A percentile compares a stretch with the other conserved stretches of the same genome.
Evolutionary conservation across 2,329 filamentous ascomycete genomes (phyloP).

Genomic region (Stachybotrys elegans): DNA sequence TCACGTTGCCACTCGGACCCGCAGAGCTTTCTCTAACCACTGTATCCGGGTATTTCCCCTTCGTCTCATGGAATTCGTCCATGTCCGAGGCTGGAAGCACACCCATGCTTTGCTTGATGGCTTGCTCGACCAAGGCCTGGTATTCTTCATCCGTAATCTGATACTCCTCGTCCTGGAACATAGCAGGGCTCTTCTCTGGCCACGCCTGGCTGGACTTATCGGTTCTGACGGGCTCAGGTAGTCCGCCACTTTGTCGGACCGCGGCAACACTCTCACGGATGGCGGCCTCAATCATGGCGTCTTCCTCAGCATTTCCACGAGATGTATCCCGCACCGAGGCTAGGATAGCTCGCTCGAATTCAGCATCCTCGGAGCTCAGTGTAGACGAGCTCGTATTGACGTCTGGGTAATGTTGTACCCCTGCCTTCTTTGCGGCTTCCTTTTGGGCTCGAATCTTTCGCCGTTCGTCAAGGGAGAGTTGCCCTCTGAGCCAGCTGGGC

Average conservation of each 20-base stretch:
- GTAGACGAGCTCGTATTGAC: conserved; percentile 10
- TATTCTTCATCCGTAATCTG: conserved; percentile 54
- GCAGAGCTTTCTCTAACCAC: background rate
- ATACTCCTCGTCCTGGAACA: conserved; percentile 35
- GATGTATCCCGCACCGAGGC: conserved; percentile 67
- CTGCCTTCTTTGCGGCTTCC: conserved; percentile 32
- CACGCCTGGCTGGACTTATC: conserved; percentile 9
- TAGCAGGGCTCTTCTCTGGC: conserved; percentile 20
- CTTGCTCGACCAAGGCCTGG: conserved; percentile 50
- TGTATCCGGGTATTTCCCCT: background rate
- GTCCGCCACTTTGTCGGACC: conserved; percentile 27
- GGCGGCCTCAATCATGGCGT: conserved; percentile 65
- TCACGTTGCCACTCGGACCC: too few relatives aligned
- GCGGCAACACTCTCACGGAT: conserved; percentile 67
- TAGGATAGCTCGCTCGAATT: conserved; percentile 68
- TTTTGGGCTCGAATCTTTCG: conserved; percentile 45
- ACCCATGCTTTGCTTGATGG: conserved; percentile 46
- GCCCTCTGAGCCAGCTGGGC: conserved; percentile 43
- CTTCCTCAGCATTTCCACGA: conserved; percentile 62
- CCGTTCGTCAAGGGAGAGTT: conserved; percentile 44
- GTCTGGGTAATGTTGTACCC: conserved; percentile 9
- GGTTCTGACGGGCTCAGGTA: conserved; percentile 17
- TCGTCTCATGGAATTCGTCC: conserved; percentile 9
- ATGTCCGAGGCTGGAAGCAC: conserved; percentile 8
- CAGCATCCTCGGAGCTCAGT: conserved; percentile 39